Evolutionary conservation across 2,329 filamentous ascomycete genomes (phyloP).

Genomic region (Diaporthe velutina): DNA sequence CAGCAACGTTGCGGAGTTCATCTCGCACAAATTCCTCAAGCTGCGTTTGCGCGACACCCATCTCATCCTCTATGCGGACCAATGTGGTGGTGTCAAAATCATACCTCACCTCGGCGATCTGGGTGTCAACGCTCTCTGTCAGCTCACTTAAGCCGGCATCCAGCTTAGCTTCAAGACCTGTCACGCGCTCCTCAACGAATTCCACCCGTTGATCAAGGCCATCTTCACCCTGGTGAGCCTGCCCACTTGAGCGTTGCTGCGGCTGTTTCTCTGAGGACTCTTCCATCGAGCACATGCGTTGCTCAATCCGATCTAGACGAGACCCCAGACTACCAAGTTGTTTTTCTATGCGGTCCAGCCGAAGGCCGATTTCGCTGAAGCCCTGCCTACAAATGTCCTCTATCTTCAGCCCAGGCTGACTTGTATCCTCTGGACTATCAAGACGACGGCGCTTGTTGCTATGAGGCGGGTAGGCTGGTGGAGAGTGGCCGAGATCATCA

Average conservation of each 20-base stretch:
- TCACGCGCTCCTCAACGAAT: constrained; percentile 30
- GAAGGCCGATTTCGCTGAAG: constrained; percentile 36
- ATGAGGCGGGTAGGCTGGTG: constrained; percentile 23
- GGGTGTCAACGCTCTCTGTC: constrained; percentile 25
- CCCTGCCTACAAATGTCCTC: constrained; percentile 38
- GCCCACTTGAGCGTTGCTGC: neutral
- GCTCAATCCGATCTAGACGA: constrained; percentile 32
- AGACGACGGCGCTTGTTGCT: constrained; percentile 34
- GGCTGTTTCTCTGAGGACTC: neutral
- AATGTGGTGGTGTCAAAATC: constrained; percentile 34
- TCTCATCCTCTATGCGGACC: constrained; percentile 36
- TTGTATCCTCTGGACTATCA: neutral
- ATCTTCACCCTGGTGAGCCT: neutral
- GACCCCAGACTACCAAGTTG: constrained; percentile 19
- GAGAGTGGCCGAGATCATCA: constrained; percentile 18
- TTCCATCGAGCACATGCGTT: constrained; percentile 1
- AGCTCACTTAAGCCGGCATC: constrained; percentile 34
- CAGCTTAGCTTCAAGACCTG: constrained; percentile 28
- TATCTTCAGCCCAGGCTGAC: neutral
- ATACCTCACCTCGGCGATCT: constrained; percentile 32
- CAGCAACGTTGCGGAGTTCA: constrained; percentile 35
- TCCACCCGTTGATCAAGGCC: constrained; percentile 31
- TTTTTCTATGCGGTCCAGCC: constrained; percentile 36
- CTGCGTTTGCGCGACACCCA: constrained; percentile 37
- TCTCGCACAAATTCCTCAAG: constrained; percentile 37